These are phyloP conservation scores for Aspergillus oerlinghausenensis DNA, from an alignment of 2,329 filamentous ascomycete species.

Conservation along the genomic window DNA sequence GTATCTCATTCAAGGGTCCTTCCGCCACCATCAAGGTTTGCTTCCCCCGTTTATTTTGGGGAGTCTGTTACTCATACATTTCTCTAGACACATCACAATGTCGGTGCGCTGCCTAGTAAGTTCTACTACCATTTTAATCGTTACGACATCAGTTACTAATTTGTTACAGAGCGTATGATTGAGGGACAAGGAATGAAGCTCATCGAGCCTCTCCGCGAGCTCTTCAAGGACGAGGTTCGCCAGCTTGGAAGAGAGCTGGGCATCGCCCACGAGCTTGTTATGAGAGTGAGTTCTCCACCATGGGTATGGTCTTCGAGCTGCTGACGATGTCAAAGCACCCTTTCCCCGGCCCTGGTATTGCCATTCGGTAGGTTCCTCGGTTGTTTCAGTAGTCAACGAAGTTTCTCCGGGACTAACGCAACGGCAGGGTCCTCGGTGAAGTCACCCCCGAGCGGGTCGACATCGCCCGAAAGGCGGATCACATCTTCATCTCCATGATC, in stretches of 20 bases:
- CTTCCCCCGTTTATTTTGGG: background rate
- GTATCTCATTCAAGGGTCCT: constrained; percentile 68
- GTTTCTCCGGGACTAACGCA: background rate
- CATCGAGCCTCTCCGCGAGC: constrained; percentile 72
- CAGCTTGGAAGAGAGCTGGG: constrained; percentile 64
- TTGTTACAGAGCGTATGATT: constrained; percentile 43
- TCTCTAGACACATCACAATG: constrained; percentile 53
- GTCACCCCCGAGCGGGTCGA: constrained; percentile 73
- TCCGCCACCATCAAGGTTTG: constrained; percentile 61
- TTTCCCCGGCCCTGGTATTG: constrained; percentile 65
- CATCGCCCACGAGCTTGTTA: constrained; percentile 70
- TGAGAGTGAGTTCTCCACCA: constrained; percentile 55
- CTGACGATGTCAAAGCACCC: background rate
- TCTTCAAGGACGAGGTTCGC: constrained; percentile 82
- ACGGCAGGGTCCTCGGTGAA: constrained; percentile 64
- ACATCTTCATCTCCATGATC: constrained; percentile 46
- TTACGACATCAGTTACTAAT: background rate
- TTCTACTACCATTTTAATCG: background rate
- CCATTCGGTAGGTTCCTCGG: constrained; percentile 49
- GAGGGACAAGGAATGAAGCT: constrained; percentile 43
- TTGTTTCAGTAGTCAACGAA: background rate
- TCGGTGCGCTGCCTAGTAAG: constrained; percentile 17
- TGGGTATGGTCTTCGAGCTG: constrained; percentile 48
- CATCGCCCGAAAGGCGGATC: constrained; percentile 55
- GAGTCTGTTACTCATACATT: background rate